A percentile compares a stretch with the other conserved stretches of the same genome.
These are phyloP conservation scores for Zizania palustris DNA, from an alignment of 202 grass and related monocot genomes.

Conservation along the genomic window DNA sequence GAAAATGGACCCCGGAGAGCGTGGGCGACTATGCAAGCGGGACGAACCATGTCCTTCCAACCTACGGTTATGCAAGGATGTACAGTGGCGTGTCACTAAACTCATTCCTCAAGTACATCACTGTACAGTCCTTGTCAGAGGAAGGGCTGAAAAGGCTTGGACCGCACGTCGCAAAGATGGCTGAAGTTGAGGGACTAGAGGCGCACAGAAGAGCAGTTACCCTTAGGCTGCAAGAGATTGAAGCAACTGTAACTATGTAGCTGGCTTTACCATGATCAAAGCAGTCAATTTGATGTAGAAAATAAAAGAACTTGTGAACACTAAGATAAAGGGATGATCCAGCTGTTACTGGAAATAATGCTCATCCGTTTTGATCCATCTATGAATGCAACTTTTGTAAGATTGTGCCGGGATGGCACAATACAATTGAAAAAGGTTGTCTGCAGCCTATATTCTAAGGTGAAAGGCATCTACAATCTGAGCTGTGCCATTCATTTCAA, in stretches of 20 bases:
- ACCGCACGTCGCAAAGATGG: slow-evolving; percentile 79
- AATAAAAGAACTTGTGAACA: background rate
- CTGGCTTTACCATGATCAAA: background rate
- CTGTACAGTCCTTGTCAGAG: slow-evolving; percentile 76
- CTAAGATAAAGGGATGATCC: background rate
- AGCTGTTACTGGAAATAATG: slow-evolving; percentile 10
- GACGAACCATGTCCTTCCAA: slow-evolving; percentile 92
- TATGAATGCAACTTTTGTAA: slow-evolving; percentile 9
- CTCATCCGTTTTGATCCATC: background rate
- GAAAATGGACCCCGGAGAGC: slow-evolving; percentile 90
- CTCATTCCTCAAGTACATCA: slow-evolving; percentile 93
- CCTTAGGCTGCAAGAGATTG: slow-evolving; percentile 73
- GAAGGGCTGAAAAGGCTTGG: slow-evolving; percentile 79
- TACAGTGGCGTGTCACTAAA: slow-evolving; percentile 88
- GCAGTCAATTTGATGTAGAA: background rate
- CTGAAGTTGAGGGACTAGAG: slow-evolving; percentile 86
- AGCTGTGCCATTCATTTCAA: too few species aligned
- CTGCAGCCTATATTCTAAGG: too few species aligned
- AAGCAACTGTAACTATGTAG: slow-evolving; percentile 58
- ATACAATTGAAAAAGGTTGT: too few species aligned
- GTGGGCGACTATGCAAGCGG: slow-evolving; percentile 90
- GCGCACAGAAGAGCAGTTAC: slow-evolving; percentile 94
- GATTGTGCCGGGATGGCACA: background rate
- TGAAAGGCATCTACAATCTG: too few species aligned
- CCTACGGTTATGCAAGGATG: slow-evolving; percentile 95